phyloP scores from a whole-genome alignment of 2,329 filamentous ascomycete species.

The Arthrobotrys iridis region DNA sequence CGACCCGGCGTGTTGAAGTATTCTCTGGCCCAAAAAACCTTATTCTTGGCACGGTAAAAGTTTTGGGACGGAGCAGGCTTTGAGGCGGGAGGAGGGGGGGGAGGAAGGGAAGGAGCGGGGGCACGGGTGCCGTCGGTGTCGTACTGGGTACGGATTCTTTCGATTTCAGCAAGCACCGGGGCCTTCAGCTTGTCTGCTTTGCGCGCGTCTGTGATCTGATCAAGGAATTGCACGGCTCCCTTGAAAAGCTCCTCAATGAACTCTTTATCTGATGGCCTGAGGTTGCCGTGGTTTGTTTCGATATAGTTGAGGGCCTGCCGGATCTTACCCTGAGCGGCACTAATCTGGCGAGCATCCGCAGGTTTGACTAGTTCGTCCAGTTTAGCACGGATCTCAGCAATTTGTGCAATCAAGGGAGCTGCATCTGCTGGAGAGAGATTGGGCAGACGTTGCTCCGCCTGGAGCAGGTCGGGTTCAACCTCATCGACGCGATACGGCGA shows the following conservation, averaged over 20 bases:
- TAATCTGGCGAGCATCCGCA: conserved; percentile 33
- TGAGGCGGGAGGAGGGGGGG: background rate
- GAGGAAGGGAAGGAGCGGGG: background rate
- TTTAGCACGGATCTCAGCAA: conserved; percentile 29
- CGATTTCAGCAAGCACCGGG: conserved; percentile 27
- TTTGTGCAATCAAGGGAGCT: conserved; percentile 20
- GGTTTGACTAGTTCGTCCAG: conserved; percentile 24
- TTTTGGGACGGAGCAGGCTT: background rate
- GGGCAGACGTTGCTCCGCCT: conserved; percentile 30
- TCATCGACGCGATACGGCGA: conserved; percentile 28
- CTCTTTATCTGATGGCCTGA: conserved; percentile 25
- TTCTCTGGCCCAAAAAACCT: conserved; percentile 32
- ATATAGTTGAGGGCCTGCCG: conserved; percentile 28
- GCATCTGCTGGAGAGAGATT: conserved; percentile 22
- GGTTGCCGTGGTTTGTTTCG: conserved; percentile 17
- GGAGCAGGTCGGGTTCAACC: conserved; percentile 20
- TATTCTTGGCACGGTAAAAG: conserved; percentile 9
- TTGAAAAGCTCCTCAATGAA: conserved; percentile 23
- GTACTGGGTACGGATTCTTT: conserved; percentile 18
- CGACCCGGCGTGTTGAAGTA: conserved; percentile 32
- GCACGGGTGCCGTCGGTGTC: conserved; percentile 1
- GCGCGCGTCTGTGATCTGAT: conserved; percentile 19
- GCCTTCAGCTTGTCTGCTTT: conserved; percentile 25
- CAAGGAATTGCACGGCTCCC: conserved; percentile 25
- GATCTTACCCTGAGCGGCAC: conserved; percentile 29